phyloP scores from a whole-genome alignment of 169 alveolate genomes.

The Babesia ovis region DNA sequence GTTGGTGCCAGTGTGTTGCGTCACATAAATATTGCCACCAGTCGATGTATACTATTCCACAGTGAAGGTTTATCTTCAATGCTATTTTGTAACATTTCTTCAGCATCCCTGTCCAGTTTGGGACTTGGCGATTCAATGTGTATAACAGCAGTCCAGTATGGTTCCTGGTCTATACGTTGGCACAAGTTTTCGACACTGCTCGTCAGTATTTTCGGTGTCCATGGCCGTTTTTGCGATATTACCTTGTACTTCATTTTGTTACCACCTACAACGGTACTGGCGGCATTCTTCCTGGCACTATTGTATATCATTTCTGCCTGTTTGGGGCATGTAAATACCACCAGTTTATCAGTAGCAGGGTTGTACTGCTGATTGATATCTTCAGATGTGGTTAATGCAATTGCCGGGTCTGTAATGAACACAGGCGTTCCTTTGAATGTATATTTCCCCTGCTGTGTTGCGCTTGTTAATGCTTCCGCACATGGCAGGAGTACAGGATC shows the following conservation, averaged over 20 bases:
- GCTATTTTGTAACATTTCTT: background rate
- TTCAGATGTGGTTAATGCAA: constrained; percentile 13
- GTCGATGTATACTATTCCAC: background rate
- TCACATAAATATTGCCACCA: background rate
- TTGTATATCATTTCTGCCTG: constrained; percentile 32
- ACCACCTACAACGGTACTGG: constrained; percentile 2
- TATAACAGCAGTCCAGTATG: constrained; percentile 38
- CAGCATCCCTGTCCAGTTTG: background rate
- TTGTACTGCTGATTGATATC: background rate
- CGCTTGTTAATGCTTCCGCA: constrained; percentile 36
- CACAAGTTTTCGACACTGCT: constrained; percentile 52
- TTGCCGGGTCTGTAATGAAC: constrained; percentile 65
- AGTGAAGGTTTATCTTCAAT: background rate
- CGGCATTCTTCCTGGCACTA: constrained; percentile 18
- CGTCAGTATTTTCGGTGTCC: constrained; percentile 21
- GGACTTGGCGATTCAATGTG: constrained; percentile 19
- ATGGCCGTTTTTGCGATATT: background rate
- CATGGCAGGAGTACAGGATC: constrained; percentile 41
- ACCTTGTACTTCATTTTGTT: background rate
- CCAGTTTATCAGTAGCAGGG: constrained; percentile 24
- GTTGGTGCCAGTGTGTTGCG: constrained; percentile 6
- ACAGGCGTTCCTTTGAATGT: constrained; percentile 56
- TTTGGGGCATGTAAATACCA: constrained; percentile 30
- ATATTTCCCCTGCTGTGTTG: constrained; percentile 29
- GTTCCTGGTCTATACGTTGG: constrained; percentile 32